A percentile compares a stretch with the other conserved stretches of the same genome.
Conservation (phyloP, 2,329 filamentous ascomycete genomes). For the Arthroderma uncinatum region DNA sequence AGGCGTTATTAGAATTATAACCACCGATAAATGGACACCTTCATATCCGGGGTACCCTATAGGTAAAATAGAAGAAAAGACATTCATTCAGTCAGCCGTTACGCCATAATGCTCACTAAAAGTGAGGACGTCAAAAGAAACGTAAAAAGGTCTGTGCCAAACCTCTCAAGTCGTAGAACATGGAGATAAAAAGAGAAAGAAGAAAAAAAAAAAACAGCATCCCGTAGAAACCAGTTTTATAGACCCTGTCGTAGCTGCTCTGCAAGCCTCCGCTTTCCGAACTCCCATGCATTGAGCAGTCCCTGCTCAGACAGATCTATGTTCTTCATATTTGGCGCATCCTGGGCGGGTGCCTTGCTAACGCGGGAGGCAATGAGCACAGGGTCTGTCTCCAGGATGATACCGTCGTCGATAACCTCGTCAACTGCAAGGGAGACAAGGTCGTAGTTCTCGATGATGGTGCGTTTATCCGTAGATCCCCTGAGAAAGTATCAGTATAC, state of each 20-base stretch:
- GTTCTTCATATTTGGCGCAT: conserved; percentile 76
- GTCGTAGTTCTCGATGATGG: conserved; percentile 97
- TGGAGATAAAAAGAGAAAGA: not conserved
- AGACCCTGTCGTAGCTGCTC: conserved; percentile 82
- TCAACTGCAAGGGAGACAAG: conserved; percentile 87
- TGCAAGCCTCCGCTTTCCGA: conserved; percentile 82
- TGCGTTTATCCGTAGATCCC: conserved; percentile 93
- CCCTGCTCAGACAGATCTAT: conserved; percentile 95
- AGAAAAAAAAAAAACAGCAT: not conserved
- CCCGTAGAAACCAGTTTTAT: conserved; percentile 33
- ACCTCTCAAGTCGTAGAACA: not conserved
- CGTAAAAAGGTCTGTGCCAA: conserved; percentile 1
- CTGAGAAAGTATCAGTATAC: conserved; percentile 40
- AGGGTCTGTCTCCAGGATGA: conserved; percentile 94
- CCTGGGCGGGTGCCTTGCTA: conserved; percentile 80
- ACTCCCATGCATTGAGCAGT: conserved; percentile 83
- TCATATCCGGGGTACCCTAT: not conserved
- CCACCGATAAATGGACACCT: not conserved
- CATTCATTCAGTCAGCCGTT: conserved; percentile 5
- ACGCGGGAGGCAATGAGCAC: conserved; percentile 87
- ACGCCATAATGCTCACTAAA: conserved; percentile 2
- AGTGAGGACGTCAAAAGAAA: conserved; percentile 6
- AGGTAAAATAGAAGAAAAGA: not conserved
- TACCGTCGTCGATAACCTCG: conserved; percentile 89
- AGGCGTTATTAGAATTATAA: not conserved